Base-by-base conservation (phyloP, 805 yeast species). In the Yamadazyma sp. region DNA sequence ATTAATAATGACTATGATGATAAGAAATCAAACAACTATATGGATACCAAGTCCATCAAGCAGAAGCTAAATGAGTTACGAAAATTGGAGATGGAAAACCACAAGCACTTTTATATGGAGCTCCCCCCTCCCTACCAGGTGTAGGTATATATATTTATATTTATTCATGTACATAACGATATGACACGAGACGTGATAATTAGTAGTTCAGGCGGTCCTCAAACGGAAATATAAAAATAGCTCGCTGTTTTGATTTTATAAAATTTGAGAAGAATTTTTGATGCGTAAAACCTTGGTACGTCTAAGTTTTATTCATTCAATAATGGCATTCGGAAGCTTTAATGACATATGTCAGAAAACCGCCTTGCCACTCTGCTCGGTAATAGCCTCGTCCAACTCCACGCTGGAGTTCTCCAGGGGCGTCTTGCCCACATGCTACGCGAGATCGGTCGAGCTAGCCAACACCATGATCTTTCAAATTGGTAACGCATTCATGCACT, bases 391-490 rank as follows among this genome's bases (percentile, higher is more conserved):
- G 7, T 60, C 67, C 9, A 57, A 60, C 35, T 44, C 48, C 48
- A 62, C 49, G 32, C 43, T 43, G 17, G 55, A 42, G 20, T 55
- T 74, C 38, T 60, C 70, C 20, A 59, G 70, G 5, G 96, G 96
- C 2, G 68, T 90, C 18, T 55, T 86, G 19, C 80, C 97, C 3
- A 58, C 61, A 26, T 91, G 98, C 62, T 91, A 87, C 49, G 82
- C 97, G 0, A 69, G 97, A 52, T 75, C 91, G 5, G 86, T 91
- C 15, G 89, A 83, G 48, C 55, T 91, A 27, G 96, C 96, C 36
- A 91, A 91, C 62, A 91, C 98, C 1, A 73, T 87, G 65, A 86
- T 91, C 14, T 91, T 89, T 64, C 87, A 87, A 57, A 71, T 87
- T 10, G 97, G 96, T 19, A 84, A 82, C 45, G 88, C 95, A 5